Evolutionary conservation across 768 basidiomycete genomes (phyloP), one percentile per base, ranked within the genome.

Genomic region (Antrodiella citrinella): DNA sequence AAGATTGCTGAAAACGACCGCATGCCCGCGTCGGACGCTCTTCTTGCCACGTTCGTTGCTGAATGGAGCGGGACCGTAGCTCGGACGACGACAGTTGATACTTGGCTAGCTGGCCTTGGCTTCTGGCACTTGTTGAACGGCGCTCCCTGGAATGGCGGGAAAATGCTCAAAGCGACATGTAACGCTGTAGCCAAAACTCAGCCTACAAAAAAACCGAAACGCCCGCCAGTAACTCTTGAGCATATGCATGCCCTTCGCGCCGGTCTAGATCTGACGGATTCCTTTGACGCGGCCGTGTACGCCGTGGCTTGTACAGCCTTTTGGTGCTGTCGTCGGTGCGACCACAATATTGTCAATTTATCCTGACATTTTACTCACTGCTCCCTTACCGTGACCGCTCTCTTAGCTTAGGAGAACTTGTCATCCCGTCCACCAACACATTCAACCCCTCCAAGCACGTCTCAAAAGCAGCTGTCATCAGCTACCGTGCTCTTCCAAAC

Each of bases 261-360:
- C 0, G 11, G 19, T 9, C 58, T 75, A 0, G 52, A 67, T 38
- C 45, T 68, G 0, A 20, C 52, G 0, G 44, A 58, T 21, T 51
- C 69, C 0, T 57, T 62, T 9, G 63, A 71, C 42, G 65, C 67
- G 3, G 67, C 70, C 0, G 39, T 71, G 5, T 72, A 62, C 61
- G 71, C 71, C 0, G 38, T 62, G 2, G 69, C 72, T 0, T 26
- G 51, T 0, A 47, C 57, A 0, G 62, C 69, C 3, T 75, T 73
- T 48, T 72, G 65, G 63, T 54, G 58, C 2, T 67, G 65, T 44
- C 60, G 65, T 9, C 51, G n/a, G n/a, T n/a, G n/a, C n/a, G n/a
- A n/a, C n/a, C n/a, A n/a, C n/a, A n/a, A n/a, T n/a, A n/a, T n/a
- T n/a, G n/a, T n/a, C n/a, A n/a, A n/a, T n/a, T n/a, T n/a, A n/a